phyloP scores from a whole-genome alignment of 768 basidiomycete species.

The Piloderma croceum region DNA sequence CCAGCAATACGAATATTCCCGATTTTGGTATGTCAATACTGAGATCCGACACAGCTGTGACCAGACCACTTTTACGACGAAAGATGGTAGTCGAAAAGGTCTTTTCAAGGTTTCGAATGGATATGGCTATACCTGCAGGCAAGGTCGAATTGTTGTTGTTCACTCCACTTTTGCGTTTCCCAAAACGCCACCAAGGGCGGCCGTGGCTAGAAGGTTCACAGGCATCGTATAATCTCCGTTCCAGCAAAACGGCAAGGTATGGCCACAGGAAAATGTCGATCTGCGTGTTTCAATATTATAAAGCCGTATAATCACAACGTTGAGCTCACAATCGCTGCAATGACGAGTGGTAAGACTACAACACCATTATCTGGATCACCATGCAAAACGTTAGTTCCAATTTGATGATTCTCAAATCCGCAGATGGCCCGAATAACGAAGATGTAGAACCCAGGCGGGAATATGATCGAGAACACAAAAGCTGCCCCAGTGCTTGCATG shows the following conservation, averaged over 20 bases:
- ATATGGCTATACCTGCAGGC: constrained; percentile 48
- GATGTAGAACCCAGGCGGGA: constrained; percentile 73
- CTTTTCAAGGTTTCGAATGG: constrained; percentile 55
- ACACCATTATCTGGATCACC: constrained; percentile 58
- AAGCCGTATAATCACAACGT: constrained; percentile 24
- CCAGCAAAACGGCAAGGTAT: constrained; percentile 52
- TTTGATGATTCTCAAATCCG: constrained; percentile 58
- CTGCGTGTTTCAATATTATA: constrained; percentile 28
- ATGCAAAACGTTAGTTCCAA: constrained; percentile 47
- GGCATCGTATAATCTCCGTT: constrained; percentile 59
- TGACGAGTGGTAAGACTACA: constrained; percentile 50
- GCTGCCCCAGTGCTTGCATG: constrained; percentile 33
- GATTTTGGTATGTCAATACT: constrained; percentile 62
- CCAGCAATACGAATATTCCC: constrained; percentile 74
- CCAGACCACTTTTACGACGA: constrained; percentile 37
- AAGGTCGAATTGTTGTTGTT: constrained; percentile 12
- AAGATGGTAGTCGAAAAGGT: constrained; percentile 49
- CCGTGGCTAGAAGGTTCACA: constrained; percentile 27
- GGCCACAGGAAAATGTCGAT: constrained; percentile 75
- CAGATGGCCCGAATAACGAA: constrained; percentile 64
- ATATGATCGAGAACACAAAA: constrained; percentile 61
- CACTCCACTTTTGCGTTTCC: constrained; percentile 12
- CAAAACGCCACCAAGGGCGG: constrained; percentile 24
- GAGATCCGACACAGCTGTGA: constrained; percentile 63
- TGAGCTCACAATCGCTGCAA: constrained; percentile 67